Evolutionary conservation across 2,329 filamentous ascomycete genomes (phyloP).

Genomic region (Bisporella sp.): DNA sequence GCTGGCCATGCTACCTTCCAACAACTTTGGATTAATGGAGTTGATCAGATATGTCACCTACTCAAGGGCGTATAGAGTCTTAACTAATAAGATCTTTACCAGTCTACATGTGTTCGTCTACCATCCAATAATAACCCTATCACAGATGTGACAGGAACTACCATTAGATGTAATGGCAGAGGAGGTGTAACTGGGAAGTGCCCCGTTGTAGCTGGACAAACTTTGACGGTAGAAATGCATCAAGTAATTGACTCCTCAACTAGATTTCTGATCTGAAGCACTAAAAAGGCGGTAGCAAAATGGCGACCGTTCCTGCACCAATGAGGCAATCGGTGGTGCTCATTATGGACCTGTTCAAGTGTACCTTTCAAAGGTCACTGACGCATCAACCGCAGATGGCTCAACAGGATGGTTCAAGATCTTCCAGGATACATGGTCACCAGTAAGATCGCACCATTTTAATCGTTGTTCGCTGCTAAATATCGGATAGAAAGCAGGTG

Average conservation of each 20-base stretch:
- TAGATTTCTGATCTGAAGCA: neutral
- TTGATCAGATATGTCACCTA: constrained; percentile 32
- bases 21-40: constrained; percentile 38
- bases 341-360: constrained; percentile 48
- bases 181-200: constrained; percentile 28
- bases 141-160: constrained; percentile 38
- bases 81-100: constrained; percentile 41
- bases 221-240: constrained; percentile 52
- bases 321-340: constrained; percentile 45
- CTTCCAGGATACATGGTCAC: constrained; percentile 37
- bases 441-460: neutral
- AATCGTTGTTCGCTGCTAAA: neutral
- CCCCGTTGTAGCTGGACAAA: constrained; percentile 30
- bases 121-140: constrained; percentile 45
- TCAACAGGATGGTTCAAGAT: constrained; percentile 46
- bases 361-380: constrained; percentile 42
- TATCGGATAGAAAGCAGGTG: neutral
- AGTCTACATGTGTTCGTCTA: constrained; percentile 40
- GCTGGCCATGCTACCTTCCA: constrained; percentile 36
- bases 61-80: constrained; percentile 36
- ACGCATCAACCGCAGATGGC: constrained; percentile 38
- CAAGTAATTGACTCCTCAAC: constrained; percentile 18
- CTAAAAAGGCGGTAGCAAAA: constrained; percentile 27
- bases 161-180: constrained; percentile 42
- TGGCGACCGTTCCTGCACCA: constrained; percentile 37